Conservation (phyloP, 2,329 filamentous ascomycete species). For the Hypoxylon sp. region DNA sequence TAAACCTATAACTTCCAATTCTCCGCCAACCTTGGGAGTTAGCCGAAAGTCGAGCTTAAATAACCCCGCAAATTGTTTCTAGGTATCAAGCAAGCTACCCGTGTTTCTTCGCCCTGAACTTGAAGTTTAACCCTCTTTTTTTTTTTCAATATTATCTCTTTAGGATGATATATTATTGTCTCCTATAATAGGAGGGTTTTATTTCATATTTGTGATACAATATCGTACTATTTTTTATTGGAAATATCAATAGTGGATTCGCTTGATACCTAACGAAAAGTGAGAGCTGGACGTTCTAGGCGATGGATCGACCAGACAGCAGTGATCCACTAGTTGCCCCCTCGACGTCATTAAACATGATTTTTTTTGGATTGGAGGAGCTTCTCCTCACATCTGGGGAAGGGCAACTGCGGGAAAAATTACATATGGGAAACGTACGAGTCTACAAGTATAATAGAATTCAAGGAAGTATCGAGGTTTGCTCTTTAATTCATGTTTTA, state of each 20-base stretch:
- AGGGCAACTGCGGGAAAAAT: constrained; percentile 30
- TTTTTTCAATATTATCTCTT: neutral
- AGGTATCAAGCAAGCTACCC: neutral
- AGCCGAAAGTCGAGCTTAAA: constrained; percentile 14
- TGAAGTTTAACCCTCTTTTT: neutral
- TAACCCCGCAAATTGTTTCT: constrained; percentile 23
- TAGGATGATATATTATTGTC: neutral
- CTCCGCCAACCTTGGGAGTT: constrained; percentile 3
- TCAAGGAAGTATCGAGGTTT: neutral
- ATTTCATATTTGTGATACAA: constrained; percentile 4
- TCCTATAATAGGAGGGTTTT: neutral
- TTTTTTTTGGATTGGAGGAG: constrained; percentile 31
- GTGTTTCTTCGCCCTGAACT: neutral
- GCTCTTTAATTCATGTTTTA: constrained; percentile 18
- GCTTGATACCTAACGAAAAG: constrained; percentile 2
- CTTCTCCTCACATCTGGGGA: constrained; percentile 41
- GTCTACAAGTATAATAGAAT: neutral
- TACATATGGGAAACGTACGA: constrained; percentile 25
- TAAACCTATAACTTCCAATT: neutral
- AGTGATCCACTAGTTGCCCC: constrained; percentile 46
- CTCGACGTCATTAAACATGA: constrained; percentile 53
- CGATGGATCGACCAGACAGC: constrained; percentile 33
- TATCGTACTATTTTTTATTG: constrained; percentile 4
- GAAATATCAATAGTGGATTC: neutral
- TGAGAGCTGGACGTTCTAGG: constrained; percentile 35